Base-by-base conservation (phyloP, 306 rosid species). In the Rosa lucieae region DNA sequence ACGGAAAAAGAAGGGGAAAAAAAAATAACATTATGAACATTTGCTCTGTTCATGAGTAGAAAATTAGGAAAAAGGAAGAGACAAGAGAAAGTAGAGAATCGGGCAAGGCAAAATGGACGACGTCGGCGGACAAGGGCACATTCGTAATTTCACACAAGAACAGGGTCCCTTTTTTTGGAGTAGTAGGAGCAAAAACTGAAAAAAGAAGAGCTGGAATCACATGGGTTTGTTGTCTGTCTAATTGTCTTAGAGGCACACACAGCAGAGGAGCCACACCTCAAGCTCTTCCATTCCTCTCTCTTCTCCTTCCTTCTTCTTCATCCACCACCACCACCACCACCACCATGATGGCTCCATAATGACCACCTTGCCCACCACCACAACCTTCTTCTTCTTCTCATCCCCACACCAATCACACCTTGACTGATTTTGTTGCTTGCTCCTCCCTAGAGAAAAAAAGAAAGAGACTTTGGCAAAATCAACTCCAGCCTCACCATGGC, bases 211-310 rank as follows among this genome's bases (percentile, higher is more conserved):
- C 93, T 90, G 95, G 89, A 91, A 86, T 90, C 99, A 92, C 97
- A 91, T 94, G 99, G 93, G 75, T 90, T 87, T 89, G 97, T 92
- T 91, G 85, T 86, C 70, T 77, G 84, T 89, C 90, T 23, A 75
- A 75, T 75, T 75, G 56, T 77, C 85, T 85, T 73, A 26, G 70
- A 17, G 72, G 32, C 63, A 18, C 12, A 8, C 37, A 21, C 66
- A 59, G 5, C 62, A 55, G 6, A 23, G 8, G 14, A 21, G 35
- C 4, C 37, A 76, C 87, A 80, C 85, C 44, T 83, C 85, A 82
- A 79, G 76, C 63, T 79, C 73, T 78, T 48, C 47, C 32, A 58
- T 2, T 26, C 39, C 23, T 69, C 72, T 53, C 12, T 39, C 63
- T 35, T 40, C 37, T 9, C 4, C 23, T 5, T 46, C 49, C 13